Evolutionary conservation across 257 asterid genomes (phyloP), one percentile per base, ranked within the genome.

Genomic region (Solanum chilense): DNA sequence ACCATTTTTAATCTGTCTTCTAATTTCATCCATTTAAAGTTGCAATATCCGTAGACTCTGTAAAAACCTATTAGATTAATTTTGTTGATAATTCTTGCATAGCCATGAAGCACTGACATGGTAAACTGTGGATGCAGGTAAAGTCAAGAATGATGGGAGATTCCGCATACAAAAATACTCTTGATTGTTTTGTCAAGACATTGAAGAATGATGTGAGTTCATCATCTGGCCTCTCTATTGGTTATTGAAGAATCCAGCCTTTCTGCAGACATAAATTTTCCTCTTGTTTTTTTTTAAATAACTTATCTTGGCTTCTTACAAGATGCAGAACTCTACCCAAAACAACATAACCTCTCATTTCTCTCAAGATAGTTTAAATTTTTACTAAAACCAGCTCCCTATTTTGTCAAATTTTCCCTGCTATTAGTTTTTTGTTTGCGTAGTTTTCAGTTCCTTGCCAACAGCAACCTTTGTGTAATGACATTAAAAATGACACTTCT

Each of bases 131-230:
- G 81, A 82, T 89, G 89, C 97, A 97, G 99, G 98, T 96, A 82
- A 97, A 96, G 89, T 96, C 99, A 10, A 95, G 99, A 91, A 97
- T 97, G 99, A 96, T 96, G 99, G 99, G 99, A 78, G 99, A 96
- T 92, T 76, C 99, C 64, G 33, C 98, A 20, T 96, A 95, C 93
- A 97, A 92, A 89, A 94, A 88, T 89, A 97, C 99, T 6, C 85
- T 97, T 23, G 99, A 97, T 91, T 97, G 99, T 90, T 97, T 97
- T 90, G 93, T 96, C 87, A 95, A 94, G 94, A 97, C 99, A 20
- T 89, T 97, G 90, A 97, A 94, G 93, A 96, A 95, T 87, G 99
- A 97, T 85, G 99, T 97, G 89, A 90, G 99, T 87, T 86, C 73
- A 74, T 87, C 27, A 89, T 71, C 87, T 85, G 21, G 49, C 52